Percentiles rank a stretch among this genome's conserved stretches.
phyloP scores from a whole-genome alignment of 768 basidiomycete species.

The Russula foetens region DNA sequence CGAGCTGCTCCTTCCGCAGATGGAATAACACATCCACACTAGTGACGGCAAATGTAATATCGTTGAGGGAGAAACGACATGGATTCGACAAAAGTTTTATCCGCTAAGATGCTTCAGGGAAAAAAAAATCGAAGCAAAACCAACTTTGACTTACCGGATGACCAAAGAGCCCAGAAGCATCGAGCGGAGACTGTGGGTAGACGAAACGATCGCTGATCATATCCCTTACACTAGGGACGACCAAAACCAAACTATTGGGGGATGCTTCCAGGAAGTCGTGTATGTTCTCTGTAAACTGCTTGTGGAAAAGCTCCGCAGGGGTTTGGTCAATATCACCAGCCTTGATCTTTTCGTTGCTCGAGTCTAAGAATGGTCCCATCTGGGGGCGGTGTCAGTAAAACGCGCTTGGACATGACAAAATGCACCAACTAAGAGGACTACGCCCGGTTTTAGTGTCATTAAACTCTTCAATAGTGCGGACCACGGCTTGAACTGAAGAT shows the following conservation, averaged over 20 bases:
- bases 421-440: conserved; percentile 63
- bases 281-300: conserved; percentile 52
- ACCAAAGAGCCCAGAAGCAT: conserved; percentile 29
- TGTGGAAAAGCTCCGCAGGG: conserved; percentile 60
- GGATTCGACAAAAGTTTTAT: conserved; percentile 84
- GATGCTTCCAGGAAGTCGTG: conserved; percentile 47
- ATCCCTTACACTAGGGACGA: conserved; percentile 82
- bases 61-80: conserved; percentile 76
- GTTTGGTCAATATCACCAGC: conserved; percentile 62
- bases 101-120: conserved; percentile 38
- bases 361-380: conserved; percentile 91
- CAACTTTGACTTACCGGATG: conserved; percentile 41
- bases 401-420: background rate
- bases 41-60: conserved; percentile 66
- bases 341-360: conserved; percentile 63
- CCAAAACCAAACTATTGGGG: conserved; percentile 61
- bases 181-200: conserved; percentile 73
- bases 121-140: background rate
- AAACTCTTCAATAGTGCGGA: conserved; percentile 52
- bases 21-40: conserved; percentile 89
- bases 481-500: conserved; percentile 72
- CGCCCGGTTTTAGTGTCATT: conserved; percentile 59
- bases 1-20: conserved; percentile 74
- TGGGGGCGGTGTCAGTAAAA: conserved; percentile 27
- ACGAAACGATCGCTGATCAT: conserved; percentile 70